Conservation (phyloP, 2,329 filamentous ascomycete genomes). For the Fusarium sp. region DNA sequence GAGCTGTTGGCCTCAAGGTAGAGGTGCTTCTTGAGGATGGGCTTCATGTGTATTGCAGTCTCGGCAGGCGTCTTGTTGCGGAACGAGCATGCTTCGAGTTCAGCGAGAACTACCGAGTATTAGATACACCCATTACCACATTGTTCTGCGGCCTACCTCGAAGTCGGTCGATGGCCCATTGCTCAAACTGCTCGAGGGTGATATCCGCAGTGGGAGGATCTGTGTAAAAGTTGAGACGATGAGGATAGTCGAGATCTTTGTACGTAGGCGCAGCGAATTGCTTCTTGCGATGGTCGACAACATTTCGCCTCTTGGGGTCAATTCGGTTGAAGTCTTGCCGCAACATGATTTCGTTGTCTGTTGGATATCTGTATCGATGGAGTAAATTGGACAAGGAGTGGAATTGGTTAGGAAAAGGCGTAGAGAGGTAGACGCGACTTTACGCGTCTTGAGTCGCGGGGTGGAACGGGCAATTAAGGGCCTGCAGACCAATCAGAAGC, state of each 20-base stretch:
- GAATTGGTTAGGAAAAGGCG: conserved; percentile 13
- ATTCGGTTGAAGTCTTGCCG: conserved; percentile 62
- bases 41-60: conserved; percentile 83
- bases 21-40: conserved; percentile 86
- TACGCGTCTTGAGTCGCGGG: conserved; percentile 43
- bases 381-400: conserved; percentile 23
- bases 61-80: conserved; percentile 88
- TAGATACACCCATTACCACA: background rate
- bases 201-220: conserved; percentile 92
- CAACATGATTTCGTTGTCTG: conserved; percentile 52
- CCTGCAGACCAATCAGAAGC: conserved; percentile 23
- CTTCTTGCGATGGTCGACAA: conserved; percentile 82
- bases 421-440: conserved; percentile 46
- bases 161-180: conserved; percentile 95
- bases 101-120: conserved; percentile 72
- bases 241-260: conserved; percentile 80
- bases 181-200: conserved; percentile 95
- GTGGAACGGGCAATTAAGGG: conserved; percentile 40
- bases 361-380: conserved; percentile 5
- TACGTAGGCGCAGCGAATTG: conserved; percentile 84
- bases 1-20: conserved; percentile 82
- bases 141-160: conserved; percentile 64
- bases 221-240: conserved; percentile 92
- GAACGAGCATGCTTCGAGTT: conserved; percentile 94
- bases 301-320: conserved; percentile 77